phyloP scores from a whole-genome alignment of 768 basidiomycete genomes.

The Boletus rubescentipes region DNA sequence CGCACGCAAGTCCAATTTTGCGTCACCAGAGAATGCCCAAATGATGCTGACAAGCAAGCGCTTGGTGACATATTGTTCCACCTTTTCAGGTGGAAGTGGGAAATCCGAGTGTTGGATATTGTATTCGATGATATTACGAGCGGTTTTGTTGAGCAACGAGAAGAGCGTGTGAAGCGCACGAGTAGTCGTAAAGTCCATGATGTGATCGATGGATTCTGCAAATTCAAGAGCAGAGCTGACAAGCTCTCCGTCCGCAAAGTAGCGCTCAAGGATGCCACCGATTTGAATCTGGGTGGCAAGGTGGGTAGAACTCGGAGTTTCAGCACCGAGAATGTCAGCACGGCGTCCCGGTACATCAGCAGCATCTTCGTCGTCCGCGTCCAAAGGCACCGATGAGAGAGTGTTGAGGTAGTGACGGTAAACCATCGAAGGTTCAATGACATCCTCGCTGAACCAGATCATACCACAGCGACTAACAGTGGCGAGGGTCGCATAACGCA shows the following conservation, averaged over 20 bases:
- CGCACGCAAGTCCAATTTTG: slow-evolving; percentile 85
- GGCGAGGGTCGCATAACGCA: slow-evolving; percentile 94
- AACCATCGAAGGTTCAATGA: slow-evolving; percentile 89
- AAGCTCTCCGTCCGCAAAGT: slow-evolving; percentile 80
- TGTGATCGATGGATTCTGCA: slow-evolving; percentile 88
- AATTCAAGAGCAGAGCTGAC: slow-evolving; percentile 76
- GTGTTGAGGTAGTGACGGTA: slow-evolving; percentile 85
- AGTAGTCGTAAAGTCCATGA: slow-evolving; percentile 96
- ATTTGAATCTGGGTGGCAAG: slow-evolving; percentile 76
- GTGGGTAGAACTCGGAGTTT: slow-evolving; percentile 57
- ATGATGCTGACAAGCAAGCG: slow-evolving; percentile 88
- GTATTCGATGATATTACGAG: slow-evolving; percentile 91
- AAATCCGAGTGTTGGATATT: slow-evolving; percentile 95
- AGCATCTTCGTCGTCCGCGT: slow-evolving; percentile 85
- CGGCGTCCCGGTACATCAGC: slow-evolving; percentile 63
- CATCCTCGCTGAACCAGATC: slow-evolving; percentile 99
- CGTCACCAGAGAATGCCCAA: slow-evolving; percentile 98
- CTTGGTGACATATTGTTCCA: slow-evolving; percentile 90
- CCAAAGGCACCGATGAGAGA: slow-evolving; percentile 71
- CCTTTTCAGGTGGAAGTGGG: slow-evolving; percentile 77
- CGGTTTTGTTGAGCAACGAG: slow-evolving; percentile 95
- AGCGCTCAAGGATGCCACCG: slow-evolving; percentile 71
- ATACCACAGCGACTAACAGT: slow-evolving; percentile 99
- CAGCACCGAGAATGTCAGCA: slow-evolving; percentile 41
- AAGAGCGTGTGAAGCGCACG: slow-evolving; percentile 95